Evolutionary conservation across 257 asterid genomes (phyloP).

Genomic region (Anisodus tanguticus): DNA sequence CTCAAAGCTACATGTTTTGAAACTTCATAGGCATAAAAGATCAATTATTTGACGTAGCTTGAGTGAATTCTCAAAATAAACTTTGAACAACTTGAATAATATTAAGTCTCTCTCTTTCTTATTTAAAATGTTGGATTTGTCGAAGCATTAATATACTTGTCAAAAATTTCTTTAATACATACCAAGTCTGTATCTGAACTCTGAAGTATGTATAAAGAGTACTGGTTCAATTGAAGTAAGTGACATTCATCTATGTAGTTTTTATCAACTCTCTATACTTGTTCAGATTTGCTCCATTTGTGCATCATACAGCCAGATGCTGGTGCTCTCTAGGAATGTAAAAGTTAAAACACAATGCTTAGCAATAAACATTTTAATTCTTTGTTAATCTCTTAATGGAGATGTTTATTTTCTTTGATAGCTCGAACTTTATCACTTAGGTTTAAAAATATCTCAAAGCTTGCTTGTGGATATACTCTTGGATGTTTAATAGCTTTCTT

Average conservation of each 20-base stretch:
- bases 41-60: background rate
- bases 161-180: background rate
- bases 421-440: background rate
- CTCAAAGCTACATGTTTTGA: background rate
- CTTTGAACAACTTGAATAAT: background rate
- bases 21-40: background rate
- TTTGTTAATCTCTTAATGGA: background rate
- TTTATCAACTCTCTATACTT: background rate
- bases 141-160: background rate
- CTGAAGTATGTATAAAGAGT: no score
- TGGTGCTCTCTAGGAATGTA: background rate
- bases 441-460: background rate
- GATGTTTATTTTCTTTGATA: background rate
- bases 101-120: background rate
- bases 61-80: background rate
- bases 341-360: background rate
- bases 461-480: slow-evolving; percentile 13
- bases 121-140: background rate
- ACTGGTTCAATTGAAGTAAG: background rate
- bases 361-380: background rate
- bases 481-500: background rate
- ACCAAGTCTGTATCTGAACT: no score
- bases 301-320: background rate
- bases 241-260: background rate
- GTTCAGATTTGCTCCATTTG: background rate